phyloP scores from a whole-genome alignment of 768 basidiomycete species.

The Crepidotus variabilis region DNA sequence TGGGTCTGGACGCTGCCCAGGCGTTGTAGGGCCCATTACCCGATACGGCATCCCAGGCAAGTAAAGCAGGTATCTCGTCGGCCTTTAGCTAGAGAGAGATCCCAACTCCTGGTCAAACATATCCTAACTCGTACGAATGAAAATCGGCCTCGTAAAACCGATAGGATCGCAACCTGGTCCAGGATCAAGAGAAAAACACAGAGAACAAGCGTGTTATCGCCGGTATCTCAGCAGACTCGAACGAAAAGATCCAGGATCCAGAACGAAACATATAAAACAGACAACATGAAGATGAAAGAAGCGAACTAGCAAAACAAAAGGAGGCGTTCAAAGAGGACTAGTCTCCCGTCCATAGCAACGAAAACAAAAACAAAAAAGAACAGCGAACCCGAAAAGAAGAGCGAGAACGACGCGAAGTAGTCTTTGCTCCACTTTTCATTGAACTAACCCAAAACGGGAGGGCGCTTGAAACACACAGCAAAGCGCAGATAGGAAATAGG shows the following conservation, averaged over 20 bases:
- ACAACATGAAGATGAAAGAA: background rate
- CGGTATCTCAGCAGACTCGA: background rate
- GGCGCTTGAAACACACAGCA: background rate
- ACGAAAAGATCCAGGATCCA: too few species aligned
- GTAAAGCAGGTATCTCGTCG: too few species aligned
- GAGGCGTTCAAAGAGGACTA: background rate
- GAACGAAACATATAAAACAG: background rate
- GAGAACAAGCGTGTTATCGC: background rate
- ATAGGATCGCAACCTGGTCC: background rate
- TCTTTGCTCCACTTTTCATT: background rate
- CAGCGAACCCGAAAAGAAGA: background rate
- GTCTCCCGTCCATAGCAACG: background rate
- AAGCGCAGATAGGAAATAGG: too few species aligned
- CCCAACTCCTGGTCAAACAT: background rate
- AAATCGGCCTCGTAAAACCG: background rate
- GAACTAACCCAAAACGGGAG: too few species aligned
- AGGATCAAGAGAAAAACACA: too few species aligned
- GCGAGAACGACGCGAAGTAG: background rate
- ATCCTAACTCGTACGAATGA: background rate
- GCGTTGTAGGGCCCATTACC: too few species aligned
- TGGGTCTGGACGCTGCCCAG: too few species aligned
- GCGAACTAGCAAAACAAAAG: conserved; percentile 5
- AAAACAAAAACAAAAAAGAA: conserved; percentile 4
- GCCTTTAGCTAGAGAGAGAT: background rate
- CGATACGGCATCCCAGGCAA: too few species aligned